Evolutionary conservation across 495 filamentous ascomycete species (phyloP).

Genomic region (Lophiotrema nucula): DNA sequence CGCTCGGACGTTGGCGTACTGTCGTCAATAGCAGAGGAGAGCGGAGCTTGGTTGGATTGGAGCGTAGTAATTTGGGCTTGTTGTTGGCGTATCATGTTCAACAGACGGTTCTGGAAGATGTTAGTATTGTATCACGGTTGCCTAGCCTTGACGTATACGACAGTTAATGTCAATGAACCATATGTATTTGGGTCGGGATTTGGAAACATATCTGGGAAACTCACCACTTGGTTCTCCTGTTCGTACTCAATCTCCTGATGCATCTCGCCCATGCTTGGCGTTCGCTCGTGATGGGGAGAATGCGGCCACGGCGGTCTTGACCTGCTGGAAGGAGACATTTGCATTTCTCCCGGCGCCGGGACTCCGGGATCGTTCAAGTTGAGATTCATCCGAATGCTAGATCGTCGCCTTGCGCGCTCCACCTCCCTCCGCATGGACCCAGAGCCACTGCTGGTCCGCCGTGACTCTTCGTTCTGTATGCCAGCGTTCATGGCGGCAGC

Average conservation of each 20-base stretch:
- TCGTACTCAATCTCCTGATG: slow-evolving; percentile 95
- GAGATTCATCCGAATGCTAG: slow-evolving; percentile 69
- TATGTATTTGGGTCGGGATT: neutral
- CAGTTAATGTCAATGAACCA: too few species aligned
- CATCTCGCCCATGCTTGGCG: slow-evolving; percentile 87
- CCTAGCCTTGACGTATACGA: too few species aligned
- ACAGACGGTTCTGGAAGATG: slow-evolving; percentile 70
- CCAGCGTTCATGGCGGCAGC: slow-evolving; percentile 69
- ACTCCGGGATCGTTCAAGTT: slow-evolving; percentile 66
- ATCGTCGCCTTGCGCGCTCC: slow-evolving; percentile 60
- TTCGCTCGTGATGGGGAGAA: slow-evolving; percentile 49
- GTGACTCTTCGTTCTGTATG: slow-evolving; percentile 59
- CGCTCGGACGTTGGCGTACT: slow-evolving; percentile 65
- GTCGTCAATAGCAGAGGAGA: slow-evolving; percentile 53
- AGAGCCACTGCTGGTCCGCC: slow-evolving; percentile 56
- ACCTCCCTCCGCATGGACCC: slow-evolving; percentile 57
- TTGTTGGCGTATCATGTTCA: slow-evolving; percentile 84
- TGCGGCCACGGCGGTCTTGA: slow-evolving; percentile 19
- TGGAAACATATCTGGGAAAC: slow-evolving; percentile 24
- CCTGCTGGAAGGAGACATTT: slow-evolving; percentile 32
- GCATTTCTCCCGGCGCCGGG: slow-evolving; percentile 62
- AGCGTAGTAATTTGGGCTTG: slow-evolving; percentile 69
- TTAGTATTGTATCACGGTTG: slow-evolving; percentile 20
- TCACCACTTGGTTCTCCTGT: slow-evolving; percentile 89
- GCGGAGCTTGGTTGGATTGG: slow-evolving; percentile 52